Base-by-base conservation (phyloP, 148 eudicot species). In the Nepenthes mirabilis region DNA sequence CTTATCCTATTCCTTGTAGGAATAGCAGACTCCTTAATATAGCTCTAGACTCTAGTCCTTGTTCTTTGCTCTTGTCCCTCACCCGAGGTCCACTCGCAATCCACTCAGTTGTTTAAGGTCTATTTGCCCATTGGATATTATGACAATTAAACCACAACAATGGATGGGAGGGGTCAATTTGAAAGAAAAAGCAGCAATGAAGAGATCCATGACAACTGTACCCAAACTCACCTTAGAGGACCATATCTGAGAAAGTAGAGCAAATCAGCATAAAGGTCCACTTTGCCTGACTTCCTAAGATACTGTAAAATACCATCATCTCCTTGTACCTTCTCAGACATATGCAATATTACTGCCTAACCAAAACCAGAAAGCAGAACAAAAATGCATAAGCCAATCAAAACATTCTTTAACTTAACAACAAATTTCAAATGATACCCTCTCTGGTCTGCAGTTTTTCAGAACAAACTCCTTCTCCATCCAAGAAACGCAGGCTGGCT, bases 251-350 rank as follows among this genome's bases (percentile, higher is more conserved):
- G 83, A 73, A 74, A 79, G 68, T 73, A 80, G 49, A 83, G 71
- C 70, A 93, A 72, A 65, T 88, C 96, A 35, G 95, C 79, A 80
- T 82, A 93, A 36, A 93, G 81, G 50, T 80, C 82, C 70, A 80
- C 82, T 80, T 91, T 91, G 62, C 97, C 90, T 33, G 80, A 80
- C 65, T 75, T 87, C 58, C 64, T 75, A 14, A 90, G 67, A 55
- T 74, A 75, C 56, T 75, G 77, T 55, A 72, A 53, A 59, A 80
- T 74, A 63, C 60, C 59, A 51, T 79, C 80, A 58, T 80, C 75
- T 70, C 82, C 82, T 53, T 63, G 78, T 58, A 93, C 66, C 72
- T 86, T 93, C 59, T 76, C 88, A 43, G 82, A 77, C 83, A 79
- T 65, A 52, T 63, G 61, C 62, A 82, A 65, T 66, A 84, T 73